Base-by-base conservation (phyloP, 2,329 filamentous ascomycete genomes). In the Colletotrichum sp. region DNA sequence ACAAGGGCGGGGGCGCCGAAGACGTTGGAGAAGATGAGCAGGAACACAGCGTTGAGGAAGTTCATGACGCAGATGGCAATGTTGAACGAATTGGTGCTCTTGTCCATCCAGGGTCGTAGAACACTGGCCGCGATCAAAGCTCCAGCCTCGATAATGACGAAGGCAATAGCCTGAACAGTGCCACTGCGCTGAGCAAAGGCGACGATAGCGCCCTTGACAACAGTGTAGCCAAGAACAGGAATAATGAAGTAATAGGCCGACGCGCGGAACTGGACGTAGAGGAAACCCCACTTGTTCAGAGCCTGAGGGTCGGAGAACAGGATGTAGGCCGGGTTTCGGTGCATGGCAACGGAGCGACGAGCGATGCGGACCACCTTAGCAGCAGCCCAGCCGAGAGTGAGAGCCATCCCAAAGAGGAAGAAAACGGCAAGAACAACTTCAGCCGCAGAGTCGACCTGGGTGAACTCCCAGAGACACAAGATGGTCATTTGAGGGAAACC, bases 281-380 rank as follows among this genome's bases (percentile, higher is more conserved):
- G 91, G 88, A 98, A 98, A 27, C 96, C 96, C 96, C 96, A 98
- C 87, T 98, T 98, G 91, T 98, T 98, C 78, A 98, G 91, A 69
- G 94, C 93, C 77, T 95, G 91, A n/a, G 96, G 96, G 81, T 98
- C 96, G 4, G 96, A 98, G 87, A 97, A 98, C 77, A 98, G 92
- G 80, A 98, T 98, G 85, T 98, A 98, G 32, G 96, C 96, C 30
- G 96, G 96, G 87, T 98, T 98, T 87, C 96, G 96, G 89, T 98
- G 96, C 92, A 98, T 95, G 73, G 91, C 86, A 77, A 98, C 94
- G 36, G 96, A 98, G 80, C 95, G 94, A 82, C 95, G 95, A 39
- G 96, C 96, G 77, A 98, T 94, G 70, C 92, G 91, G 80, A 98
- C 94, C 78, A 98, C 95, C 88, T 98, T 98, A 86, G 91, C 93